Evolutionary conservation across 495 filamentous ascomycete species (phyloP).

Genomic region (Aspergillus egyptiacus): DNA sequence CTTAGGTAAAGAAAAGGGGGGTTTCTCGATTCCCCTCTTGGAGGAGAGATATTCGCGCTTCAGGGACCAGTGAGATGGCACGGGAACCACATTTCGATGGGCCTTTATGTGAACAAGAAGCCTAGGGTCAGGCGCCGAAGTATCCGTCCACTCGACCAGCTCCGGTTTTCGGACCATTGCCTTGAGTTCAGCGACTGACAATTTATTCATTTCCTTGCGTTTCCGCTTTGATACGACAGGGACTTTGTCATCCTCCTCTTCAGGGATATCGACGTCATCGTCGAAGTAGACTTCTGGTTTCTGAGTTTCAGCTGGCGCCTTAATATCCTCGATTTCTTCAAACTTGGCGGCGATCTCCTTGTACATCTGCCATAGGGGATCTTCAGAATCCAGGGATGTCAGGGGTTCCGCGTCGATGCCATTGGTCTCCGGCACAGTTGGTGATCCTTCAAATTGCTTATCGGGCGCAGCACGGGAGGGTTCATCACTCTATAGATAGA

Average conservation of each 20-base stretch:
- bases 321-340: conserved; percentile 50
- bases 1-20: conserved; percentile 85
- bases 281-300: conserved; percentile 85
- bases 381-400: conserved; percentile 50
- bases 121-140: conserved; percentile 83
- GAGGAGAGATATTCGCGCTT: conserved; percentile 96
- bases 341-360: conserved; percentile 76
- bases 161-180: conserved; percentile 86
- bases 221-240: conserved; percentile 87
- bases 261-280: conserved; percentile 83
- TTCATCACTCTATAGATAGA: not conserved
- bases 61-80: conserved; percentile 87
- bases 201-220: conserved; percentile 79
- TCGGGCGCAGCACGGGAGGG: not conserved
- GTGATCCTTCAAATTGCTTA: not conserved
- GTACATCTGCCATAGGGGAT: conserved; percentile 79
- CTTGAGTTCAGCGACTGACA: conserved; percentile 92
- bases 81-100: conserved; percentile 91
- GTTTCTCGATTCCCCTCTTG: conserved; percentile 92
- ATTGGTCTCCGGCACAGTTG: conserved; percentile 18
- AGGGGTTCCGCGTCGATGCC: conserved; percentile 28
- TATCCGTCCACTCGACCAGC: conserved; percentile 95
- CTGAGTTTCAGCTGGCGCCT: conserved; percentile 58
- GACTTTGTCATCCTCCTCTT: conserved; percentile 61
- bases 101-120: conserved; percentile 91